Evolutionary conservation across 1,284 basidiomycete genomes (phyloP).

Genomic region (Vanrija sp.): DNA sequence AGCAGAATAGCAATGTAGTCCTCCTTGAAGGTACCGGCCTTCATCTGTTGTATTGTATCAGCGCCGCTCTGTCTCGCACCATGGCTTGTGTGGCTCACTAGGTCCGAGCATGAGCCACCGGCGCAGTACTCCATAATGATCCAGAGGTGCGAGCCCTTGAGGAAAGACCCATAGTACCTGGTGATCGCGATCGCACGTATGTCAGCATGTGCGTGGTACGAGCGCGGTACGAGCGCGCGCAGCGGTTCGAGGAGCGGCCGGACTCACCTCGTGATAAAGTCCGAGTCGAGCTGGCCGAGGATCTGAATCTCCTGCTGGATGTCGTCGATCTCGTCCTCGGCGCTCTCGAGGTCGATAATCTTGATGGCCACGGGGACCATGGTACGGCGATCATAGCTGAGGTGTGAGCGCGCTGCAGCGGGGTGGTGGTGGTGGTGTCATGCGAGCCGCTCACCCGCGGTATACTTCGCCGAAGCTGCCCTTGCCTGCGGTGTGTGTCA

Average conservation of each 20-base stretch:
- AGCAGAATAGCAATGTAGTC: slow-evolving; percentile 98
- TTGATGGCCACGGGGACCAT: slow-evolving; percentile 94
- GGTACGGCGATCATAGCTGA: slow-evolving; percentile 84
- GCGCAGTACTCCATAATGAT: slow-evolving; percentile 94
- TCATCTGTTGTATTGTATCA: slow-evolving; percentile 66
- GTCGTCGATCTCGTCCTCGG: slow-evolving; percentile 99
- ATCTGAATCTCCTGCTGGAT: slow-evolving; percentile 99
- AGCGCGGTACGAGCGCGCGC: background rate
- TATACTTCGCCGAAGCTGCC: slow-evolving; percentile 97
- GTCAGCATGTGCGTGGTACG: slow-evolving; percentile 9
- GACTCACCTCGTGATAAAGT: slow-evolving; percentile 86
- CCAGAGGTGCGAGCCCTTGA: slow-evolving; percentile 95
- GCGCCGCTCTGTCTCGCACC: background rate
- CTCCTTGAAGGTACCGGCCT: slow-evolving; percentile 93
- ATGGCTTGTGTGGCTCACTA: slow-evolving; percentile 38
- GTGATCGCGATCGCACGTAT: slow-evolving; percentile 1
- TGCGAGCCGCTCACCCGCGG: slow-evolving; percentile 64
- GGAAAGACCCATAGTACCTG: slow-evolving; percentile 90
- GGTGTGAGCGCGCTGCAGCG: background rate
- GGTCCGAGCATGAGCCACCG: slow-evolving; percentile 55
- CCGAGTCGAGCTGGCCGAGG: slow-evolving; percentile 92
- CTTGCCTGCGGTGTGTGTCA: slow-evolving; percentile 60
- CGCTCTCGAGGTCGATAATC: slow-evolving; percentile 97
- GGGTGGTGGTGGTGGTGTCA: background rate
- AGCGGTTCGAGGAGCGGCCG: background rate